These are phyloP conservation scores for Neonectria ditissima DNA, from an alignment of 2,329 filamentous ascomycete species.

Conservation along the genomic window DNA sequence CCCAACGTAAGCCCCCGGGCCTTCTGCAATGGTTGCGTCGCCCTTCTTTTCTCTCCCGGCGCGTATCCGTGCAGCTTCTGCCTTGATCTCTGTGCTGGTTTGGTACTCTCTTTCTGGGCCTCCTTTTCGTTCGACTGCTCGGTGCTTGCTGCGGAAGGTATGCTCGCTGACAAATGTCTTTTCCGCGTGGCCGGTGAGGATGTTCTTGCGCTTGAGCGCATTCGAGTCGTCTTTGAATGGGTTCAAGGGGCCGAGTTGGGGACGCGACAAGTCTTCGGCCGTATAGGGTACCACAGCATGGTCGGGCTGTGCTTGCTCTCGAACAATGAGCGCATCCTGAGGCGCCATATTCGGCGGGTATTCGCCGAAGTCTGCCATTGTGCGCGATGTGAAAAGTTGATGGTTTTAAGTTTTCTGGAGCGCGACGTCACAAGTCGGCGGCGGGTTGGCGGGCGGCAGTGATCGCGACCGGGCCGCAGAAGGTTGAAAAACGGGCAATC, in stretches of 20 bases:
- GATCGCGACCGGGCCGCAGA: slow-evolving; percentile 4
- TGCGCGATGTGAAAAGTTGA: slow-evolving; percentile 30
- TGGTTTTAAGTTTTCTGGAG: slow-evolving; percentile 3
- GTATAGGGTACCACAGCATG: slow-evolving; percentile 74
- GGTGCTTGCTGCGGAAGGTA: slow-evolving; percentile 88
- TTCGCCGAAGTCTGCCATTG: slow-evolving; percentile 71
- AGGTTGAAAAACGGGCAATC: slow-evolving; percentile 2
- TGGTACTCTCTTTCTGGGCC: slow-evolving; percentile 68
- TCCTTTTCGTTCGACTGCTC: slow-evolving; percentile 79
- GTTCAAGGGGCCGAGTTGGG: slow-evolving; percentile 76
- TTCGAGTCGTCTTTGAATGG: slow-evolving; percentile 76
- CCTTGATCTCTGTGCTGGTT: slow-evolving; percentile 71
- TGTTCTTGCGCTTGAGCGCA: slow-evolving; percentile 79
- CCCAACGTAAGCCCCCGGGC: slow-evolving; percentile 88
- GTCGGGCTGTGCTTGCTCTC: slow-evolving; percentile 65
- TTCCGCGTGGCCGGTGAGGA: slow-evolving; percentile 86
- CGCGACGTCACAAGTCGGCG: slow-evolving; percentile 26
- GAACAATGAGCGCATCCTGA: slow-evolving; percentile 71
- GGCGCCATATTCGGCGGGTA: slow-evolving; percentile 76
- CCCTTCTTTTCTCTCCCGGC: slow-evolving; percentile 88
- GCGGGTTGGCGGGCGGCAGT: neutral
- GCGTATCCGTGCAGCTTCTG: slow-evolving; percentile 74
- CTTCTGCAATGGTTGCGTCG: slow-evolving; percentile 84
- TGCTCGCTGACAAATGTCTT: slow-evolving; percentile 92
- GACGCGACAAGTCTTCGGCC: slow-evolving; percentile 77